phyloP scores from a whole-genome alignment of 2,329 filamentous ascomycete genomes.

The Colletotrichum graminicola region DNA sequence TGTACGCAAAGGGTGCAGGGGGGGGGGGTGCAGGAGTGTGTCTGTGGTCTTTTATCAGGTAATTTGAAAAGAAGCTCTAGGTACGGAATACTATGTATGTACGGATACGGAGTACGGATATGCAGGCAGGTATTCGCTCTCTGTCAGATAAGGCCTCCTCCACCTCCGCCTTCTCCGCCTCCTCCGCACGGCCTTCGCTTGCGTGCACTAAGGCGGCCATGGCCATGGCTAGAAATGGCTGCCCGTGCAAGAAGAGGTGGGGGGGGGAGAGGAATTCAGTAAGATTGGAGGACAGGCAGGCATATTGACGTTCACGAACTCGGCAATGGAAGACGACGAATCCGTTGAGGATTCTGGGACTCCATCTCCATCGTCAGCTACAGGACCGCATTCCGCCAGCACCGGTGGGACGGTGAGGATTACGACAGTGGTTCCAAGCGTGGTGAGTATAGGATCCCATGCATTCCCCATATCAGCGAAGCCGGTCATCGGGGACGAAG shows the following conservation, averaged over 20 bases:
- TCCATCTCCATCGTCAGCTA: constrained; percentile 7
- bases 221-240: constrained; percentile 16
- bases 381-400: background rate
- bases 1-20: constrained; percentile 29
- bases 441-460: background rate
- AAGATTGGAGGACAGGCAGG: constrained; percentile 16
- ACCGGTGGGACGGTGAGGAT: background rate
- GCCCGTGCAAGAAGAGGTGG: constrained; percentile 18
- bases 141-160: constrained; percentile 18
- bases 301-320: background rate
- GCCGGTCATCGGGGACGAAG: background rate
- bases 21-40: background rate
- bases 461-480: constrained; percentile 7
- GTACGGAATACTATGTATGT: too few relatives aligned
- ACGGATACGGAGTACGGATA: too few relatives aligned
- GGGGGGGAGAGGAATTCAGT: constrained; percentile 9
- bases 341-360: constrained; percentile 4
- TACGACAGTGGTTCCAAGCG: too few relatives aligned
- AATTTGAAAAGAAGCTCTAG: constrained; percentile 16
- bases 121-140: constrained; percentile 5
- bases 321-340: background rate
- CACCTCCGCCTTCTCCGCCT: too few relatives aligned
- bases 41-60: constrained; percentile 20
- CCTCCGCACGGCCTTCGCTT: constrained; percentile 8
- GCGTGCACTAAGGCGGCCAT: background rate